Evolutionary conservation across 1,284 basidiomycete genomes (phyloP), one percentile per base, ranked within the genome.

Genomic region (Sparassis latifolia): DNA sequence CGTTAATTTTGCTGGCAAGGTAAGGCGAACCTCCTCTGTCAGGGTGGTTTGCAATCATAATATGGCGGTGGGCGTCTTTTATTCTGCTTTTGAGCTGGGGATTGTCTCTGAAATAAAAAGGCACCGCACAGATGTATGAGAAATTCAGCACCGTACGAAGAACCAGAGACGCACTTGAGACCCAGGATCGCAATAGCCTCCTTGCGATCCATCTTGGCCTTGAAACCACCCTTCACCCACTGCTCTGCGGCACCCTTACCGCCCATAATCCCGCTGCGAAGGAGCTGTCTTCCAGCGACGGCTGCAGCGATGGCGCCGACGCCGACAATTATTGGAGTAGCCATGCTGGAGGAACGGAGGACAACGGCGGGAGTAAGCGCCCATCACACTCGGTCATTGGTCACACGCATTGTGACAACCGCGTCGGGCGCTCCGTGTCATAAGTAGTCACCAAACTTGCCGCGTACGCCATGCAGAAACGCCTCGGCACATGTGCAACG

Each of bases 1-100:
- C 93, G 68, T 96, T 97, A 52, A 96, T 92, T 77, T 97, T 98
- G 64, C 92, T 95, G n/a, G 96, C 96, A 39, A 99, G 73, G 69
- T 96, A 97, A 1, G 96, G 96, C 9, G 92, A 89, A 33, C 96
- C 96, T 41, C 95, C 95, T 55, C 95, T 79, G 74, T 98, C 95
- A 12, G 96, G 96, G 70, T 97, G 94, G 70, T 97, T 98, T 29
- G 91, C 87, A 44, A 96, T 77, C 92, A 96, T 97, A 59, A 97
- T 89, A 42, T 85, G 81, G 48, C 93, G 81, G 68, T 96, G 93
- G 0, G 92, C 91, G 62, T 95, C 92, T 71, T 96, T 95, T 55
- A 95, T 68, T 64, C 77, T 82, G 45, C 67, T 79, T n/a, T 80
- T 76, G 33, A 93, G 71, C 55, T 76, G 75, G 6, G 89, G 80